Evolutionary conservation across 2,329 filamentous ascomycete species (phyloP).

Genomic region (Capronia epimyces): DNA sequence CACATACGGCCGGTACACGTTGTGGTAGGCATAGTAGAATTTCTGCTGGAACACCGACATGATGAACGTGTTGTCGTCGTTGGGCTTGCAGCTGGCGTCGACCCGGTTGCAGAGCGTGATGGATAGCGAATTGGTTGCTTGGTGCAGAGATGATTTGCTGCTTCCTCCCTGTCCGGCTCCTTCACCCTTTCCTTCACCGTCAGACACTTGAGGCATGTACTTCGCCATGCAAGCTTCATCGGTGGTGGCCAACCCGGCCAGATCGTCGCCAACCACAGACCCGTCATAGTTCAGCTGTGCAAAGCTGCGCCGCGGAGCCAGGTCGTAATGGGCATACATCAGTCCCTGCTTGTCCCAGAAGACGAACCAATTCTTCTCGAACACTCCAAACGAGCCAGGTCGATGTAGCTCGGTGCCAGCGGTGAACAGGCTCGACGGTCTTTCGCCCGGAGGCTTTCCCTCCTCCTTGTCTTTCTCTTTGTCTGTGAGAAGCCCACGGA

Average conservation of each 20-base stretch:
- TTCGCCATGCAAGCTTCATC: constrained; percentile 46
- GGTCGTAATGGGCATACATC: constrained; percentile 52
- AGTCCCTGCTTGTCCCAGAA: constrained; percentile 52
- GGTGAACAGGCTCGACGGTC: neutral
- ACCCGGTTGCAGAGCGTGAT: constrained; percentile 51
- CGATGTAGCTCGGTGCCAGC: constrained; percentile 39
- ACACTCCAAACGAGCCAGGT: constrained; percentile 39
- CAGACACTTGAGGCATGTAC: constrained; percentile 39
- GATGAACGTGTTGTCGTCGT: constrained; percentile 50
- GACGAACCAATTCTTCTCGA: constrained; percentile 60
- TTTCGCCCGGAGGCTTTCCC: no score
- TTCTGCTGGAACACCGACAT: constrained; percentile 54
- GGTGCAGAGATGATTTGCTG: constrained; percentile 45
- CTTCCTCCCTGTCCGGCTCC: neutral
- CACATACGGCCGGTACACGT: constrained; percentile 25
- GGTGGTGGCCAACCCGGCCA: constrained; percentile 35
- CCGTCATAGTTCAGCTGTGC: constrained; percentile 44
- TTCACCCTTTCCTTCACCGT: neutral
- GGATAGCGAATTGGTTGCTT: constrained; percentile 55
- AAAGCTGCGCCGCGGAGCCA: constrained; percentile 47
- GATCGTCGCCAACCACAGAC: constrained; percentile 41
- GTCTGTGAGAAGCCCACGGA: constrained; percentile 44
- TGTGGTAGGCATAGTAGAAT: constrained; percentile 44
- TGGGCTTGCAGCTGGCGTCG: constrained; percentile 35
- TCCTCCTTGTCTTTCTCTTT: constrained; percentile 34